Base-by-base conservation (phyloP, 2,329 filamentous ascomycete species). In the Cladosporium austrohemisphaericum region DNA sequence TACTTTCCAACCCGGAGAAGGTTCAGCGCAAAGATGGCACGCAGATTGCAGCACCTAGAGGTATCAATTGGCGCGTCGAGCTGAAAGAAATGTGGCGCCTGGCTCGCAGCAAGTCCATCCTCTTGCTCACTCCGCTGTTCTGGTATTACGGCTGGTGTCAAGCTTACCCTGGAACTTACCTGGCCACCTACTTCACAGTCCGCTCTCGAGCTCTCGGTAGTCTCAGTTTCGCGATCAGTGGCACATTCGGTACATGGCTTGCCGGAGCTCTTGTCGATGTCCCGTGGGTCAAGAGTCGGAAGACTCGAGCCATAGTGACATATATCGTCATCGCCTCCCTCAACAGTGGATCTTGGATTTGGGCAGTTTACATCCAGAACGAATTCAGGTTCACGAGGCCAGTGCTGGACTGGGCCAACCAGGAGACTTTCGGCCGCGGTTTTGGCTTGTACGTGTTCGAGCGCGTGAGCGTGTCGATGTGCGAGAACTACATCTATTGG, bases 131-230 rank as follows among this genome's bases (percentile, higher is more conserved):
- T 6, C 71, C 70, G 1, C 55, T 72, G 5, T 72, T 73, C 57
- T 70, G 70, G 60, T 68, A 69, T 2, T 66, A 66, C 1, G 71
- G 70, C 48, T 71, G 70, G 54, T 72, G 44, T 75, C 76, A 47
- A 19, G 44, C 44, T 22, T 47, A 47, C 10, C 44, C 44, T 3
- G 44, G 44, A 13, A 47, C 44, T 52, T 78, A 77, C 52, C 68
- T 76, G 41, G 68, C 72, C 47, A 53, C 71, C 49, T 73, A 73
- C 52, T 73, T 73, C 29, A 68, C 69, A 13, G 68, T 76, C 3
- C 67, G 74, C 1, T 71, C 72, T 1, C 69, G 73, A 5, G 72
- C 72, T 1, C 55, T 76, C 3, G 61, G 63, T 5, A 67, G 65
- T 2, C 64, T 76, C 3, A 51, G 74, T 1, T 71, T 70, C 1